Evolutionary conservation across 2,329 filamentous ascomycete genomes (phyloP), one percentile per base, ranked within the genome.

Genomic region (Didymella glomerata): DNA sequence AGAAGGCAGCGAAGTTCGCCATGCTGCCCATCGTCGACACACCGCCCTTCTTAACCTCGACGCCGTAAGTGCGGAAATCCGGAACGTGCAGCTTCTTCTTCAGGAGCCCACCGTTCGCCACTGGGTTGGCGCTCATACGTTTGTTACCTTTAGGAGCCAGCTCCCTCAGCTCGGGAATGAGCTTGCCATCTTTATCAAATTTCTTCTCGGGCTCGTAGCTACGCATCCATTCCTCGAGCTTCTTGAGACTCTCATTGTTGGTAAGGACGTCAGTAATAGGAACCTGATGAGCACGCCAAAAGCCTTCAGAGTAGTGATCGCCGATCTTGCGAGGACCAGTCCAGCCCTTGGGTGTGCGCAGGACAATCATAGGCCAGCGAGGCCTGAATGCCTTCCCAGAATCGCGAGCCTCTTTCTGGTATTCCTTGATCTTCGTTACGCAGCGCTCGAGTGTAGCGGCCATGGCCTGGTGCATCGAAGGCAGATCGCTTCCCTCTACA

Each of bases 381-480:
- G 90, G 89, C 36, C 90, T 85, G 78, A 88, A 86, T 2, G 88
- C 84, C 71, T 90, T 88, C 62, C 87, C 86, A 0, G 86, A 87
- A 3, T 90, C 86, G 44, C 90, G 87, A 22, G 89, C 89, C 73
- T 91, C 78, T 76, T 90, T 89, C 75, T 93, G 90, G 69, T 86
- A 86, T 59, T 83, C 81, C 54, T 80, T 82, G 71, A 93, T 93
- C 71, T 92, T 87, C 16, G 82, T 75, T 18, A 93, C 86, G 69
- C 88, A 91, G 65, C 86, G 83, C 74, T 93, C 90, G 27, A 93
- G 79, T 0, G 90, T 93, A 42, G 85, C 85, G 13, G 90, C 90
- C 90, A 93, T 93, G 56, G 90, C 90, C 75, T 93, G 90, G 71
- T 93, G 89, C 90, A 93, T 93, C 45, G 84, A 85, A 32, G 90